Evolutionary conservation across 805 yeast genomes (phyloP), one percentile per base, ranked within the genome.

Genomic region (Candida sanyiensis): DNA sequence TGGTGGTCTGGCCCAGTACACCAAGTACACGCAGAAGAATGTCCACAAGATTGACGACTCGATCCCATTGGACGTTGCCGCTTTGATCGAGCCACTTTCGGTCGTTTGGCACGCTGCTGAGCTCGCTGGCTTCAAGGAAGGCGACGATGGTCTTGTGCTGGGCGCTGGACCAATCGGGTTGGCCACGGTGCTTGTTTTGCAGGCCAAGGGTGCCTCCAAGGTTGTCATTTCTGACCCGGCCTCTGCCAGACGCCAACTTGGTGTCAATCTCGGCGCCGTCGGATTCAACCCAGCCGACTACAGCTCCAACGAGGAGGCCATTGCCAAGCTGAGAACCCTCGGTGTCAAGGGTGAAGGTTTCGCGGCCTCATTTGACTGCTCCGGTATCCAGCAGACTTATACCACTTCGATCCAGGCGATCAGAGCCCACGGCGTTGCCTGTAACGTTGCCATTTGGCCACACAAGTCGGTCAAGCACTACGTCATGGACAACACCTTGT

Each of bases 161-260:
- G 83, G 83, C 22, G 74, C 77, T 20, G 83, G 83, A 5, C 80
- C 82, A 17, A 76, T 77, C 52, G 83, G 83, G 6, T 57, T 78
- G 18, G 73, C 81, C 17, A 67, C 79, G 4, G 61, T 75, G n/a
- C 57, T 77, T 32, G 79, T 75, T 8, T 52, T 71, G 38, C 66
- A 70, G 45, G 80, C 77, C 5, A 69, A 70, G 43, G 59, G 58
- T 17, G 72, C 70, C 3, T 61, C 67, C n/a, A 58, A 55, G 28
- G 66, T 77, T 54, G 78, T 78, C n/a, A 75, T 76, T 34, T 64
- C 74, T 15, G 83, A 75, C 49, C 83, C 82, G 17, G 80, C 80
- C 6, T 56, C 61, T 18, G 65, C 74, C n/a, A 74, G 85, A 58
- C 72, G 82, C 54, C 71, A 75, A 39, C 72, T 75, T 28, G 80